Percentiles rank a stretch among this genome's conserved stretches.
These are phyloP conservation scores for Earliella scabrosa DNA, from an alignment of 1,284 basidiomycete genomes.

Conservation along the genomic window DNA sequence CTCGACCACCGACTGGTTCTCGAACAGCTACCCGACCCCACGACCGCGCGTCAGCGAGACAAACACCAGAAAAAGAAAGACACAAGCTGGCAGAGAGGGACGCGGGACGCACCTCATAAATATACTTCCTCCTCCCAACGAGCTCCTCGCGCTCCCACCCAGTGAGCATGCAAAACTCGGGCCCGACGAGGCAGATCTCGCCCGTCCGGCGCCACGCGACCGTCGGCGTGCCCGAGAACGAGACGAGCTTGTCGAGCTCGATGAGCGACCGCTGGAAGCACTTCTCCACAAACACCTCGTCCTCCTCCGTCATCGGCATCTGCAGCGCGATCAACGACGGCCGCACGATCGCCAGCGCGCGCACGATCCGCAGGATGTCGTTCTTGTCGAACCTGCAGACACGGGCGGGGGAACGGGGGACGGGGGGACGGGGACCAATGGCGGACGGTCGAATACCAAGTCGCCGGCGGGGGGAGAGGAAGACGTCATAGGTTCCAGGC, in stretches of 20 bases:
- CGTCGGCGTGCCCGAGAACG: constrained; percentile 97
- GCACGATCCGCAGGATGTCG: constrained; percentile 92
- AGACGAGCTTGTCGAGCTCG: constrained; percentile 96
- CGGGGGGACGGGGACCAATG: not conserved
- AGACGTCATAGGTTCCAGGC: not conserved
- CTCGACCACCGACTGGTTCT: constrained; percentile 89
- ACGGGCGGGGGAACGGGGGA: not conserved
- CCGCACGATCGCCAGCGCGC: constrained; percentile 92
- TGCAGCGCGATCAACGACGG: constrained; percentile 96
- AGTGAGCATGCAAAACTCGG: constrained; percentile 95
- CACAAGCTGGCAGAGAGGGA: not conserved
- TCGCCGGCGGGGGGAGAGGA: not conserved
- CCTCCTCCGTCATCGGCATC: constrained; percentile 92
- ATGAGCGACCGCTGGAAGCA: constrained; percentile 94
- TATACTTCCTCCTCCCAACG: constrained; percentile 79
- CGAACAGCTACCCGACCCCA: constrained; percentile 64
- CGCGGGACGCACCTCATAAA: constrained; percentile 75
- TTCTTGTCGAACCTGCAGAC: constrained; percentile 87
- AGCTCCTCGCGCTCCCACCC: constrained; percentile 89
- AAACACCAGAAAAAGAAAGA: constrained; percentile 6
- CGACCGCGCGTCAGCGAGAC: constrained; percentile 10
- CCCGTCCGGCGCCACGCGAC: constrained; percentile 99
- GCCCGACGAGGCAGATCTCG: constrained; percentile 95
- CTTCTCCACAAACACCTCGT: constrained; percentile 94
- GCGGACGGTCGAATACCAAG: no score